These are phyloP conservation scores for Tetradesmus obliquus DNA, from an alignment of 139 green algal species.

Conservation along the genomic window DNA sequence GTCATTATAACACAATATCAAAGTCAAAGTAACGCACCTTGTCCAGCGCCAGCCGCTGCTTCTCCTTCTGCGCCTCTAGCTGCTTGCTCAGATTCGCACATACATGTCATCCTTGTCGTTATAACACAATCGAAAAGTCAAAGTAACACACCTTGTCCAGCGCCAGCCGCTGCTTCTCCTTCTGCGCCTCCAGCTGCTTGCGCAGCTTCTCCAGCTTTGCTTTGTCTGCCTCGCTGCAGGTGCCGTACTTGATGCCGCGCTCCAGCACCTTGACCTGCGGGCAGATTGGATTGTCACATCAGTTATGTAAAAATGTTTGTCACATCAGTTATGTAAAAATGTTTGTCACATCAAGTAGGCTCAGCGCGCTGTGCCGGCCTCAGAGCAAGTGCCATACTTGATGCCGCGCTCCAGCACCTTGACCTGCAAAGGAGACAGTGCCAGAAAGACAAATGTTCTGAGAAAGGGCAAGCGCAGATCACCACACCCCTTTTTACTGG, in stretches of 20 bases:
- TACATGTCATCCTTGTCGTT: too few relatives aligned
- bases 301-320: too few relatives aligned
- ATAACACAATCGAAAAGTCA: not conserved
- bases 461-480: too few relatives aligned
- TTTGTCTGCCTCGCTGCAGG: not conserved
- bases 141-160: constrained; percentile 32
- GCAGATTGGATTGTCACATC: too few relatives aligned
- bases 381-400: constrained; percentile 2
- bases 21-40: not conserved
- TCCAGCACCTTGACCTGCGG: constrained; percentile 23
- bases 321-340: too few relatives aligned
- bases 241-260: constrained; percentile 32
- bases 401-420: constrained; percentile 26
- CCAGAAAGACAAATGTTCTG: too few relatives aligned
- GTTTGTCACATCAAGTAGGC: too few relatives aligned
- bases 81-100: not conserved
- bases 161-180: constrained; percentile 42
- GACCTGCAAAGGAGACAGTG: not conserved
- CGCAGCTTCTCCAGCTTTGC: constrained; percentile 17
- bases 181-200: constrained; percentile 38
- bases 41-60: constrained; percentile 30
- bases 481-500: too few relatives aligned
- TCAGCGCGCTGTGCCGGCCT: not conserved
- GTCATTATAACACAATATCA: not conserved
- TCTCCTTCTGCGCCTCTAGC: constrained; percentile 36